Base-by-base conservation (phyloP, 768 basidiomycete species). In the Leccinum subtestaceum region DNA sequence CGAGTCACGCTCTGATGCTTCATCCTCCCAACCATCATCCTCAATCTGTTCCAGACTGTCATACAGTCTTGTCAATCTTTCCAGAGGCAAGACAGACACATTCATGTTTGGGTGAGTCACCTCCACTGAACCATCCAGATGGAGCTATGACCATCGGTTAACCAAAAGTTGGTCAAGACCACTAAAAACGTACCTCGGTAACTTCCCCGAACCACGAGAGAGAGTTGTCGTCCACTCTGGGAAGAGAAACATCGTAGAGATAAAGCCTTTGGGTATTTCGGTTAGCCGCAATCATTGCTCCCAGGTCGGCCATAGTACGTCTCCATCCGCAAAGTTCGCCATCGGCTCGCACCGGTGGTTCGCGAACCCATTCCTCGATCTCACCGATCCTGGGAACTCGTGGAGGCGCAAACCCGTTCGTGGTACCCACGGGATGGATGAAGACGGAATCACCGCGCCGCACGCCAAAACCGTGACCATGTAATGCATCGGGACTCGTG, bases 121-220 rank as follows among this genome's bases (percentile, higher is more conserved):
- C 65, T 89, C 84, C 25, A 91, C 81, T 5, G 81, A 81, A 13
- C 92, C 93, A 61, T 93, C 86, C 29, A 88, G 75, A 53, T 82
- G 78, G n/a, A 93, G 78, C 91, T 93, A 60, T 9, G 38, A 50
- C 60, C 40, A 31, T 23, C 47, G 50, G 61, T 58, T 51, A 62
- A 27, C 48, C n/a, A 56, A 64, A 49, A 27, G 13, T 38, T 15
- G 23, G 27, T 51, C 59, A 36, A 21, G 31, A 55, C 32, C 68
- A 52, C 50, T 6, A 13, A 9, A 52, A 60, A n/a, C 84, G 52
- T 74, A 85, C 93, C 70, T 81, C 83, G 31, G 81, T 83, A 17
- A 97, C 93, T 76, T 96, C 92, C 23, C 95, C 95, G 56, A 91
- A 85, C 95, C 95, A 98, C 48, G 79, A 75, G 23, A 92, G 68